These are phyloP conservation scores for Pichia sp. DNA, from an alignment of 1,139 yeast species.

Conservation along the genomic window DNA sequence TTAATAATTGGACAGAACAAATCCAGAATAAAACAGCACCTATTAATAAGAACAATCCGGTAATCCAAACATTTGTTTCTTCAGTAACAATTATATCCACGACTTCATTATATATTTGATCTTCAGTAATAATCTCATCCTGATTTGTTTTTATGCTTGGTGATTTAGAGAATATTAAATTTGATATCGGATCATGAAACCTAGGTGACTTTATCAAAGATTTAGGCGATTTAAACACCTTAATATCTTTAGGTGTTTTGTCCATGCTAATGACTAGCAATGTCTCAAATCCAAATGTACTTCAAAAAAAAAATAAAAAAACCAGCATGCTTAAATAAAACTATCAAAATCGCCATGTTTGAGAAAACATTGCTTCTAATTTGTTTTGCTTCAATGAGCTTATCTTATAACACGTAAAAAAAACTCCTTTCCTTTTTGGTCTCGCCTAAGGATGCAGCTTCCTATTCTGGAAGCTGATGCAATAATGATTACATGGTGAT, in stretches of 20 bases:
- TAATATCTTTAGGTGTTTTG: not conserved
- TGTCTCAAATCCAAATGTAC: no score
- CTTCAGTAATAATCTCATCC: conserved; percentile 14
- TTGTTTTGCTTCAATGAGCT: no score
- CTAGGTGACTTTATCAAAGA: conserved; percentile 19
- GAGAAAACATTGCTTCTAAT: no score
- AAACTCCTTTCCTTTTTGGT: no score
- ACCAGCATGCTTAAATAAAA: no score
- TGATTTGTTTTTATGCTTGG: conserved; percentile 13
- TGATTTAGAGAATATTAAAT: conserved; percentile 14
- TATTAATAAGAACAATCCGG: conserved; percentile 39
- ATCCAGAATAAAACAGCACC: conserved; percentile 45
- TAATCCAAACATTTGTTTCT: conserved; percentile 38
- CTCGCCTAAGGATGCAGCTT: no score
- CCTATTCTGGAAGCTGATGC: no score
- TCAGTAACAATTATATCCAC: conserved; percentile 42
- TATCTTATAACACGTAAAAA: no score
- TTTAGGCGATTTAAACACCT: conserved; percentile 21
- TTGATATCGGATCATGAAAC: conserved; percentile 9
- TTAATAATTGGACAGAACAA: conserved; percentile 44
- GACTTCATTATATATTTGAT: conserved; percentile 32
- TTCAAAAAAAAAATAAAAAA: no score
- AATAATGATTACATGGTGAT: no score
- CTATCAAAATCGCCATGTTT: no score
- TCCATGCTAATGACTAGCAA: not conserved